Percentiles rank a stretch among this genome's conserved stretches.
These are phyloP conservation scores for Chlamydomonas sp. DNA, from an alignment of 139 green algal species.

Conservation along the genomic window DNA sequence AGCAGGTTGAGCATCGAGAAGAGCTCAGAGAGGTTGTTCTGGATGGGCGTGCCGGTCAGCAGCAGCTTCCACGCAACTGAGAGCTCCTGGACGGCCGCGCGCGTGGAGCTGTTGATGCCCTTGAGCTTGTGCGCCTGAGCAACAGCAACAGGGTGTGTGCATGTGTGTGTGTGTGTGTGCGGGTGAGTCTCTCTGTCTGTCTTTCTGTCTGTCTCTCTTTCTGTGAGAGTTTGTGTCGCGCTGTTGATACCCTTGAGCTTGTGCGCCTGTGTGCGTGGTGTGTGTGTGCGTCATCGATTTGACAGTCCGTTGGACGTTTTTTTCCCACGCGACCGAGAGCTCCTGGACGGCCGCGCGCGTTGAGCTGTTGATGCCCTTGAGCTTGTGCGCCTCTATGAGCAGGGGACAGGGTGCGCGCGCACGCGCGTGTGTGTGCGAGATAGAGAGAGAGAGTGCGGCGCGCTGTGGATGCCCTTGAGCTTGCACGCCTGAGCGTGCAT, in stretches of 20 bases:
- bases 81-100: conserved; percentile 46
- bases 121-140: conserved; percentile 76
- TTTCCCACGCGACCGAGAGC: conserved; percentile 58
- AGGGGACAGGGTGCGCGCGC: no score
- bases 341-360: conserved; percentile 49
- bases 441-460: no score
- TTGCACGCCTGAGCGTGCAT: conserved; percentile 68
- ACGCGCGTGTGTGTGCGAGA: no score
- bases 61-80: conserved; percentile 71
- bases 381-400: conserved; percentile 65
- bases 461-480: conserved; percentile 54
- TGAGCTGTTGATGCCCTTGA: conserved; percentile 54
- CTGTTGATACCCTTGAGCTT: conserved; percentile 58
- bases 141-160: conserved; percentile 24
- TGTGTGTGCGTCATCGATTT: no score
- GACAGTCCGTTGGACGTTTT: no score
- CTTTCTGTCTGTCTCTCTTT: no score
- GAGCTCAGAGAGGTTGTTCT: conserved; percentile 93
- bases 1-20: conserved; percentile 78
- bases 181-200: no score
- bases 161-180: no score
- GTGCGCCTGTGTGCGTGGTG: conserved; percentile 71
- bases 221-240: conserved; percentile 28
- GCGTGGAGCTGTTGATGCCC: conserved; percentile 44
- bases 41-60: conserved; percentile 87